A percentile compares a stretch with the other conserved stretches of the same genome.
phyloP scores from a whole-genome alignment of 139 green algal genomes.

The Micractinium conductrix region DNA sequence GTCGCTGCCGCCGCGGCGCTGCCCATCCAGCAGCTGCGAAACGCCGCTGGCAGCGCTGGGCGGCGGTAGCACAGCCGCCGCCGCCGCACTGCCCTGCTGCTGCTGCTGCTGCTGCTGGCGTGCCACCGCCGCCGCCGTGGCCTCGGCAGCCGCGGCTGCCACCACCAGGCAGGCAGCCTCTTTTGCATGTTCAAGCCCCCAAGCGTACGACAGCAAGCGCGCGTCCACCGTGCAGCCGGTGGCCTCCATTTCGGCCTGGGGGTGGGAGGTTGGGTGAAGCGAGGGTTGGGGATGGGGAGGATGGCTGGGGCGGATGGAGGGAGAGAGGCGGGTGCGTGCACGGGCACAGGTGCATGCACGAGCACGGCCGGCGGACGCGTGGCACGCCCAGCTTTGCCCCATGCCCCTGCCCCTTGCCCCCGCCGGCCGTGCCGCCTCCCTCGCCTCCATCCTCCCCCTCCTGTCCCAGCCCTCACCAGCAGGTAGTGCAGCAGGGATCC shows the following conservation, averaged over 20 bases:
- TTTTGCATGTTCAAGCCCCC: constrained; percentile 48
- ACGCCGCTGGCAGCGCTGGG: neutral
- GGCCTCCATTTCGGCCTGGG: constrained; percentile 45
- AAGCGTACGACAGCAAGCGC: constrained; percentile 58
- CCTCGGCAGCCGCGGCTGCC: neutral
- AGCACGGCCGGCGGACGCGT: neutral
- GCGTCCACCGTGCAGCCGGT: constrained; percentile 61
- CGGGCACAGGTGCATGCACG: too few relatives aligned
- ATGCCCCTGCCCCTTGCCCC: neutral
- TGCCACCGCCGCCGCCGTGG: neutral
- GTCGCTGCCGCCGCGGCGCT: too few relatives aligned
- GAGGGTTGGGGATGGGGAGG: neutral
- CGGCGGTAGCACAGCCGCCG: neutral
- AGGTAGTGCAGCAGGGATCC: constrained; percentile 48
- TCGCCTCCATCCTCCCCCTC: too few relatives aligned
- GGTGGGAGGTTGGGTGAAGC: too few relatives aligned
- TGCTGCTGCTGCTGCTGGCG: neutral
- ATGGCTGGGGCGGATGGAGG: neutral
- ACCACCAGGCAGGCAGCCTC: neutral
- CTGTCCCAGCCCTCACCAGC: neutral
- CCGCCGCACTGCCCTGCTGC: neutral
- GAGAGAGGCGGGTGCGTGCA: neutral
- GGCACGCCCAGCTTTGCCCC: neutral
- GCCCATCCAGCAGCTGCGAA: neutral
- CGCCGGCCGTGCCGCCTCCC: neutral